Conservation (phyloP, 768 basidiomycete genomes). For the Boletellus ananas region DNA sequence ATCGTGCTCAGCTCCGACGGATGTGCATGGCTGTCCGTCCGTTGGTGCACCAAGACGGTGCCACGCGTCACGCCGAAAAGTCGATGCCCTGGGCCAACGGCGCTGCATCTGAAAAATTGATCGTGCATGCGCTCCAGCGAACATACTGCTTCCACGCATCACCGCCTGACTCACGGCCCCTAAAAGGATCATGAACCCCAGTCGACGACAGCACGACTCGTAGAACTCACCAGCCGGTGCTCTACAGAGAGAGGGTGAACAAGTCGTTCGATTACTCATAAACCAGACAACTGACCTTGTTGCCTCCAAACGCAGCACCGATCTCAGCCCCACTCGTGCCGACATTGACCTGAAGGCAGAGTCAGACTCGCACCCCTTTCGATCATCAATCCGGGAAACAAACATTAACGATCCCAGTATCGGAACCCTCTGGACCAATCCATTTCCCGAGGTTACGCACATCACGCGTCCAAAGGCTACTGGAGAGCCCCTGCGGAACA, state of each 20-base stretch:
- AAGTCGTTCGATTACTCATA: conserved; percentile 9
- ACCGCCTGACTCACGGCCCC: conserved; percentile 95
- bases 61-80: conserved; percentile 49
- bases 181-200: conserved; percentile 29
- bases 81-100: conserved; percentile 92
- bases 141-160: conserved; percentile 99
- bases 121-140: conserved; percentile 86
- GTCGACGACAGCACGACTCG: conserved; percentile 9
- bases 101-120: conserved; percentile 88
- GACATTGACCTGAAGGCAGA: conserved; percentile 50
- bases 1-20: conserved; percentile 9
- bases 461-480: conserved; percentile 87
- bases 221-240: conserved; percentile 70
- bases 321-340: conserved; percentile 71
- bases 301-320: conserved; percentile 89
- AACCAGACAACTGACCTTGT: conserved; percentile 56
- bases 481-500: conserved; percentile 88
- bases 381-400: conserved; percentile 24
- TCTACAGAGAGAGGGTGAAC: conserved; percentile 40
- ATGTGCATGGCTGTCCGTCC: conserved; percentile 6
- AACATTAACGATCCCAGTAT: conserved; percentile 91
- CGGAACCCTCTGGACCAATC: conserved; percentile 87
- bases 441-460: conserved; percentile 83
- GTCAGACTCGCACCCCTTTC: conserved; percentile 4
- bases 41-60: neutral